Conservation (phyloP, 495 filamentous ascomycete genomes). For the Penicillium coffeae region DNA sequence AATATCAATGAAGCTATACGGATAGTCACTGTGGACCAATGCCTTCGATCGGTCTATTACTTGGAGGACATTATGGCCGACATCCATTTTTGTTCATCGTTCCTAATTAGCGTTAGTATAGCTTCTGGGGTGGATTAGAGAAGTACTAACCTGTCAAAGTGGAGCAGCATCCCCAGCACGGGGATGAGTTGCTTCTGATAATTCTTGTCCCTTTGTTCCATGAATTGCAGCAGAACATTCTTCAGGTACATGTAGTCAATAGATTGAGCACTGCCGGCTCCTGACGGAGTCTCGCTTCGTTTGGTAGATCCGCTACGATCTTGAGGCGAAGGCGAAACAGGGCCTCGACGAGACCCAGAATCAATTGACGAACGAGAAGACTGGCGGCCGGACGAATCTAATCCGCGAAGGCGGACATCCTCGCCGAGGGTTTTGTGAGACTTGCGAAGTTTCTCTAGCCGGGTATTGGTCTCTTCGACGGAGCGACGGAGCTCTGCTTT, state of each 20-base stretch:
- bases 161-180: constrained; percentile 82
- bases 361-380: constrained; percentile 65
- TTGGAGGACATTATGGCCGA: constrained; percentile 60
- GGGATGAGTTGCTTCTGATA: constrained; percentile 87
- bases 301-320: constrained; percentile 39
- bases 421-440: constrained; percentile 55
- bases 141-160: constrained; percentile 76
- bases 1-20: background rate
- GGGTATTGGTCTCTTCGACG: constrained; percentile 70
- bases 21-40: background rate
- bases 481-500: constrained; percentile 68
- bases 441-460: constrained; percentile 77
- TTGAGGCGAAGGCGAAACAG: constrained; percentile 35
- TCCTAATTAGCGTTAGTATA: constrained; percentile 38
- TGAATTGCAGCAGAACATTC: constrained; percentile 89
- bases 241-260: constrained; percentile 88
- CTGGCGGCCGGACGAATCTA: constrained; percentile 42
- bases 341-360: constrained; percentile 48
- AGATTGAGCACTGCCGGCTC: constrained; percentile 17
- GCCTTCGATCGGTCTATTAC: constrained; percentile 11
- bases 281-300: constrained; percentile 37
- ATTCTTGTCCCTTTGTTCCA: constrained; percentile 91
- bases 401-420: constrained; percentile 32
- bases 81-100: constrained; percentile 88
- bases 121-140: background rate